These are phyloP conservation scores for Phyllosticta citrichinensis DNA, from an alignment of 2,329 filamentous ascomycete species.

Conservation along the genomic window DNA sequence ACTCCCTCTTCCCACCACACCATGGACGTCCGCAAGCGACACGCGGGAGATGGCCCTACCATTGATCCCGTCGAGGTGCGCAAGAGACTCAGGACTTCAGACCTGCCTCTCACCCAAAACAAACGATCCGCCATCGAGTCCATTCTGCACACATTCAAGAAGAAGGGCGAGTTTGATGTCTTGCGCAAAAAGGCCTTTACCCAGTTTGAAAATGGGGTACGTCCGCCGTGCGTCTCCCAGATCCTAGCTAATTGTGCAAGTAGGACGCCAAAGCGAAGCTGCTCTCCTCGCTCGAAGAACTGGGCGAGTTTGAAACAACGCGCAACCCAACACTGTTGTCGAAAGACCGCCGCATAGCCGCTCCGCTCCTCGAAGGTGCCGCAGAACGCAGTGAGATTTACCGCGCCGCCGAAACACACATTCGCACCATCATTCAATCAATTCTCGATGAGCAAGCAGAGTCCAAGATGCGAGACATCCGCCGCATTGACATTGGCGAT, in stretches of 20 bases:
- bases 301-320: slow-evolving; percentile 65
- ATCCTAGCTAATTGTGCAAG: not conserved
- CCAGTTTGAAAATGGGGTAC: slow-evolving; percentile 60
- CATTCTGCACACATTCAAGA: slow-evolving; percentile 73
- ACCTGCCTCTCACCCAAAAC: slow-evolving; percentile 63
- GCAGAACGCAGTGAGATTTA: slow-evolving; percentile 70
- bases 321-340: slow-evolving; percentile 63
- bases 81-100: slow-evolving; percentile 61
- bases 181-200: slow-evolving; percentile 70
- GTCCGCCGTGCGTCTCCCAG: slow-evolving; percentile 15
- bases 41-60: slow-evolving; percentile 2
- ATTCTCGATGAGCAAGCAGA: slow-evolving; percentile 54
- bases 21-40: not conserved
- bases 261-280: slow-evolving; percentile 63
- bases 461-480: slow-evolving; percentile 56
- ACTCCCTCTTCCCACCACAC: not conserved
- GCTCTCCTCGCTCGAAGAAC: slow-evolving; percentile 54
- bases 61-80: slow-evolving; percentile 25
- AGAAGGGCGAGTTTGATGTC: slow-evolving; percentile 72
- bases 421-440: slow-evolving; percentile 57
- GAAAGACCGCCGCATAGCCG: slow-evolving; percentile 63
- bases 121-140: slow-evolving; percentile 64
- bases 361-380: slow-evolving; percentile 66
- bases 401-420: slow-evolving; percentile 56
- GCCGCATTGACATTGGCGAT: slow-evolving; percentile 57